These are phyloP conservation scores for Manihot esculenta DNA, from an alignment of 441 rosid species.

Conservation along the genomic window DNA sequence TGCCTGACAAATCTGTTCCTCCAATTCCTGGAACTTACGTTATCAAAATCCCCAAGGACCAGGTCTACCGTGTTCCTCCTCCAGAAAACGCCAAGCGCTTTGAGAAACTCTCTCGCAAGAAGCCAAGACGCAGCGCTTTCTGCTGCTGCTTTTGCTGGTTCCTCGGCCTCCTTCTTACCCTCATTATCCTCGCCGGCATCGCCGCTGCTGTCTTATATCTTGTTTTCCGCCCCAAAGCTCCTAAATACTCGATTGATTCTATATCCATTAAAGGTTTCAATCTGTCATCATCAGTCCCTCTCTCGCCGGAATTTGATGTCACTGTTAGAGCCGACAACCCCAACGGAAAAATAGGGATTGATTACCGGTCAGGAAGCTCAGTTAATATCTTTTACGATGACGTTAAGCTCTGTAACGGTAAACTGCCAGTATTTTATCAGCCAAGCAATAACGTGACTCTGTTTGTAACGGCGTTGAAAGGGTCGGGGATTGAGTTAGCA, in stretches of 20 bases:
- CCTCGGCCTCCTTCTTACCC: constrained; percentile 28
- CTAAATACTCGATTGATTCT: constrained; percentile 50
- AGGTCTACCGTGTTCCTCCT: constrained; percentile 77
- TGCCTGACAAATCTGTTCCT: constrained; percentile 28
- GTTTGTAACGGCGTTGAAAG: constrained; percentile 44
- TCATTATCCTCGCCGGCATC: constrained; percentile 42
- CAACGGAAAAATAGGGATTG: constrained; percentile 64
- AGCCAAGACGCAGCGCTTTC: constrained; percentile 30
- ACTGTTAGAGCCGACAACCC: constrained; percentile 56
- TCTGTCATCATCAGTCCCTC: constrained; percentile 43
- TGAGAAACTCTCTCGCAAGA: constrained; percentile 44
- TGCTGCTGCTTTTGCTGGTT: constrained; percentile 48
- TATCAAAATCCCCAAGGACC: constrained; percentile 82
- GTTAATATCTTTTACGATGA: constrained; percentile 40
- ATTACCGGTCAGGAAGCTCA: constrained; percentile 50
- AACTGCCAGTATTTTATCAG: constrained; percentile 53
- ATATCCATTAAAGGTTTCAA: constrained; percentile 56
- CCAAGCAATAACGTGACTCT: constrained; percentile 59
- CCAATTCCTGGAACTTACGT: constrained; percentile 65
- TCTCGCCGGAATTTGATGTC: constrained; percentile 64
- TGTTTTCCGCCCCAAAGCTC: constrained; percentile 61
- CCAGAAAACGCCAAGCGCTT: constrained; percentile 64
- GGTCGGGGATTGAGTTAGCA: constrained; percentile 45
- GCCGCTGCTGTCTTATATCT: constrained; percentile 59
- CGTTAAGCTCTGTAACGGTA: constrained; percentile 46